Evolutionary conservation across 2,329 filamentous ascomycete genomes (phyloP).

Genomic region (Dactylonectria estremocensis): DNA sequence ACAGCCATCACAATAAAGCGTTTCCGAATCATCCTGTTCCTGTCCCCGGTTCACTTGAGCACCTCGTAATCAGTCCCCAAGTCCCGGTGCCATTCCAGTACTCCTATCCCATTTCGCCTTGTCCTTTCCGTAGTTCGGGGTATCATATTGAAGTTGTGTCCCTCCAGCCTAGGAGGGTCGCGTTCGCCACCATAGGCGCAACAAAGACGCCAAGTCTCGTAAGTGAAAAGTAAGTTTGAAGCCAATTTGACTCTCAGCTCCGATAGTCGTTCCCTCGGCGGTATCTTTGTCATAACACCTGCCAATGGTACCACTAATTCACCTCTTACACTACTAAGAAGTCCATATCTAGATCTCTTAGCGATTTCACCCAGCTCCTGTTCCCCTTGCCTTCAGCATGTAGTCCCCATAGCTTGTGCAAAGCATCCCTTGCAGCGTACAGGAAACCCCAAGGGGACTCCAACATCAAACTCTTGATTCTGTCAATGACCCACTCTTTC

Average conservation of each 20-base stretch:
- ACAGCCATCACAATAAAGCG: neutral
- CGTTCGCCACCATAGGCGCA: neutral
- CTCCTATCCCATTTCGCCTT: neutral
- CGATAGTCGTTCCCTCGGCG: neutral
- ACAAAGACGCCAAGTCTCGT: neutral
- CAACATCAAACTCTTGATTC: slow-evolving; percentile 58
- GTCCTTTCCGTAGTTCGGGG: slow-evolving; percentile 11
- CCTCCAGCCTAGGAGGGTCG: slow-evolving; percentile 10
- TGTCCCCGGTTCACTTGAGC: neutral
- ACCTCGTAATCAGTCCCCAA: neutral
- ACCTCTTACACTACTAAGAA: slow-evolving; percentile 60
- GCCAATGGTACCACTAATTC: no score
- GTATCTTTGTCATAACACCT: neutral
- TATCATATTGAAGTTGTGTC: slow-evolving; percentile 9
- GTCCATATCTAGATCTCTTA: slow-evolving; percentile 59
- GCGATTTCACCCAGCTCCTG: slow-evolving; percentile 61
- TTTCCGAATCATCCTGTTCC: neutral
- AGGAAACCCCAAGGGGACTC: slow-evolving; percentile 66
- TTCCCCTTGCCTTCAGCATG: slow-evolving; percentile 51
- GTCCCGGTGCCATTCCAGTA: neutral
- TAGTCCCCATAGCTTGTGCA: slow-evolving; percentile 60
- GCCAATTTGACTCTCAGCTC: neutral
- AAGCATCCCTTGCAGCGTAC: slow-evolving; percentile 62
- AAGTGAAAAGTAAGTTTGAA: slow-evolving; percentile 1
- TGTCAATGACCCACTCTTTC: slow-evolving; percentile 65